Base-by-base conservation (phyloP, 441 rosid genomes). In the Euphorbia schlechtendalii region DNA sequence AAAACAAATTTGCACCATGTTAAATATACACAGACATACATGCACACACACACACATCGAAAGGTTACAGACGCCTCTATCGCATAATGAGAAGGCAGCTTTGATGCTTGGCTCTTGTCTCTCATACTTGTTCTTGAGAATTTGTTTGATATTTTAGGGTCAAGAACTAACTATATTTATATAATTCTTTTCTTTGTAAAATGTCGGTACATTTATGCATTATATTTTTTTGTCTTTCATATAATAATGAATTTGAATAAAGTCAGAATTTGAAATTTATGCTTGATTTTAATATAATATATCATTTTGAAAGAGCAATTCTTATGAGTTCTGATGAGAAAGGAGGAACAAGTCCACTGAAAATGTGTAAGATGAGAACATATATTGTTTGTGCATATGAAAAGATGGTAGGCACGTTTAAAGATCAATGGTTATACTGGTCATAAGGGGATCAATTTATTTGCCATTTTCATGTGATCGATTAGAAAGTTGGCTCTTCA, bases 51-150 rank as follows among this genome's bases (percentile, higher is more conserved):
- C 15, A 30, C 32, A 60, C 15, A 17, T 70, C 18, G 2, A 11
- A 56, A 24, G 21, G 32, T 60, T 28, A 51, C 45, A 1, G 67
- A n/a, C 64, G 27, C 66, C 64, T 72, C 63, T 27, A 18, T 8
- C 34, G 40, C 73, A 13, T 53, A 69, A 74, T 53, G 71, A 74
- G 72, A 66, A 66, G 74, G 66, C 72, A 45, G 52, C 64, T 48
- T 70, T 15, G 58, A 30, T 68, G 21, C 61, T 55, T 52, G 46
- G 45, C 52, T 63, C 40, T 48, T 53, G 63, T 65, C 57, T 62
- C 67, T 70, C 68, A 36, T 58, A 38, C 40, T 40, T 51, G 53
- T 56, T 12, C 11, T 41, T 3, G 11, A 28, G 55, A 61, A 12
- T 22, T 20, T n/a, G 51, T 59, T 11, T 11, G 53, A 53, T 54